Evolutionary conservation across 176 grass and related monocot species (phyloP), one percentile per base, ranked within the genome.

Genomic region (Leersia perrieri): DNA sequence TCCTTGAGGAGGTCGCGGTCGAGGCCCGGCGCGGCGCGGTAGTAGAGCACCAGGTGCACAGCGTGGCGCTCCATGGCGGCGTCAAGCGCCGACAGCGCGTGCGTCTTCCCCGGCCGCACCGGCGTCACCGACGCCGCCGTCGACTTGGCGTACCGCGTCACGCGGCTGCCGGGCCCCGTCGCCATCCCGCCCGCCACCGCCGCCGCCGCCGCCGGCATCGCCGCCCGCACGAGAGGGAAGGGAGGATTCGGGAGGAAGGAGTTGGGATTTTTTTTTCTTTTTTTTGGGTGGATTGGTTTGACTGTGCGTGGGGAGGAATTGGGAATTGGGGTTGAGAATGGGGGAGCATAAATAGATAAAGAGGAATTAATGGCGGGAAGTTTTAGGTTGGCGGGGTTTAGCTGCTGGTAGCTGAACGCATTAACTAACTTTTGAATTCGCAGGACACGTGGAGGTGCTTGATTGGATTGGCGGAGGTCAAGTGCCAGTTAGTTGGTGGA

Each of bases 31-130:
- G 73, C 82, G 31, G 84, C 77, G 70, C 91, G 75, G 82, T 61
- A 81, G 87, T 97, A 97, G 84, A 81, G 79, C 66, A 97, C 72
- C 55, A 92, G 29, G 75, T 82, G 87, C 71, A 94, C 71, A 22
- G 82, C 42, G 89, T 97, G 94, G 1, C 72, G 82, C 34, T 83
- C 85, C 91, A 97, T 94, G 57, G 84, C 78, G 55, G 86, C 80
- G 84, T 97, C 94, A 49, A 92, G 73, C 23, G 75, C 84, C 34
- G 91, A 91, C 4, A 92, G 81, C 71, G 53, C 30, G 75, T 91
- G 80, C 44, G 80, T 92, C 83, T 89, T 98, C 8, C 95, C 90
- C 3, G 92, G 92, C 30, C 86, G 63, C 4, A 98, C 95, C 16
- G 95, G 92, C 16, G 66, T 84, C 58, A 74, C 66, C 11, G 92